These are phyloP conservation scores for Pilatotrama ljubarskyi DNA, from an alignment of 768 basidiomycete species.

Conservation along the genomic window DNA sequence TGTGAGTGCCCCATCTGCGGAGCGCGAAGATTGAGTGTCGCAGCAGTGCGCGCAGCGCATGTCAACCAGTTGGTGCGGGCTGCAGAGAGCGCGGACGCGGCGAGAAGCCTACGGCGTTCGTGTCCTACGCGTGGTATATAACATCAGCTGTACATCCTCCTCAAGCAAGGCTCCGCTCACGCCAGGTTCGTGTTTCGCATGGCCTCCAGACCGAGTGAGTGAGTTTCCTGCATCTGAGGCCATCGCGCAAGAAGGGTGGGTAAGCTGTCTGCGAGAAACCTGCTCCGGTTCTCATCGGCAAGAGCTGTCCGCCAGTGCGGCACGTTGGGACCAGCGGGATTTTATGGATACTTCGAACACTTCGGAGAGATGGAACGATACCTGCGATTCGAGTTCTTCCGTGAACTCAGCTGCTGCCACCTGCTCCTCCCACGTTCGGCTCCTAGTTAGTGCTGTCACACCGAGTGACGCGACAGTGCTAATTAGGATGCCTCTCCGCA, in stretches of 20 bases:
- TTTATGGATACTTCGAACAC: background rate
- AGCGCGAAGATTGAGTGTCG: no score
- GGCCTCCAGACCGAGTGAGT: background rate
- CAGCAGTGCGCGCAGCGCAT: no score
- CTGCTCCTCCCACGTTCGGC: no score
- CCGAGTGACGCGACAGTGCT: no score
- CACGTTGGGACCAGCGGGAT: background rate
- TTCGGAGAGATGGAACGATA: conserved; percentile 6
- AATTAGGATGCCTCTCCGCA: no score
- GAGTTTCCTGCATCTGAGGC: background rate
- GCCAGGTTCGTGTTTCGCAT: background rate
- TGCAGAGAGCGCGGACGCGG: no score
- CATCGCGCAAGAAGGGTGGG: background rate
- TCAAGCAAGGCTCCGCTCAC: no score
- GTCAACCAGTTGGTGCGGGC: no score
- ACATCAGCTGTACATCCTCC: background rate
- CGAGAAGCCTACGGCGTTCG: no score
- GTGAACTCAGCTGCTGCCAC: background rate
- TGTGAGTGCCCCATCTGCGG: no score
- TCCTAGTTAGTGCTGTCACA: no score
- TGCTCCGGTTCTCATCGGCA: conserved; percentile 1
- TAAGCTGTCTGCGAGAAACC: no score
- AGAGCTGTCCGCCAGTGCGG: background rate
- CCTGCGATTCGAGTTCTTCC: background rate
- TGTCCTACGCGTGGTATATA: background rate